These are phyloP conservation scores for Nemania abortiva DNA, from an alignment of 2,329 filamentous ascomycete species.

Conservation along the genomic window DNA sequence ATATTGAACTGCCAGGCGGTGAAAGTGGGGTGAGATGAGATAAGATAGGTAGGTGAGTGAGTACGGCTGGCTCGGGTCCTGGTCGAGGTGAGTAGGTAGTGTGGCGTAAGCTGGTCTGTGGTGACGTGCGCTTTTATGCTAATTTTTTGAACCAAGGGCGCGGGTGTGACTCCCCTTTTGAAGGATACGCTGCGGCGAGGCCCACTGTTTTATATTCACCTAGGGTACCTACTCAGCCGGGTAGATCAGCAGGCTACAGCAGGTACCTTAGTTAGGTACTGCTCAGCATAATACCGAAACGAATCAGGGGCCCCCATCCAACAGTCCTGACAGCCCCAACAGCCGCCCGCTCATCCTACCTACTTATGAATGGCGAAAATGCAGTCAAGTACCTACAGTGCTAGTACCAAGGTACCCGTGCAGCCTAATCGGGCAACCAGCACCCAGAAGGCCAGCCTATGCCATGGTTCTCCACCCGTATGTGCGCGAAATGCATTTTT, in stretches of 20 bases:
- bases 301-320: slow-evolving; percentile 43
- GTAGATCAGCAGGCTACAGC: background rate
- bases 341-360: background rate
- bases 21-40: slow-evolving; percentile 45
- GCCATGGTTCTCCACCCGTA: slow-evolving; percentile 11
- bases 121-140: slow-evolving; percentile 36
- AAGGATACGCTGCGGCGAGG: slow-evolving; percentile 46
- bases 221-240: background rate
- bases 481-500: slow-evolving; percentile 1
- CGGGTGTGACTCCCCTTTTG: slow-evolving; percentile 35
- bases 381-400: background rate
- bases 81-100: slow-evolving; percentile 18
- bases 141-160: slow-evolving; percentile 25
- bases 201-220: slow-evolving; percentile 49
- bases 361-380: background rate
- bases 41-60: slow-evolving; percentile 8
- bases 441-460: slow-evolving; percentile 5
- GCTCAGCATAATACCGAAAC: slow-evolving; percentile 38
- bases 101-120: slow-evolving; percentile 39
- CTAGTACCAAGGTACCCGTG: background rate
- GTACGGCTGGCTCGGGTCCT: background rate
- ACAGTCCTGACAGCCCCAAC: background rate
- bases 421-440: slow-evolving; percentile 14
- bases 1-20: slow-evolving; percentile 47
- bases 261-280: slow-evolving; percentile 6